Conservation (phyloP, 306 rosid genomes). For the Canavalia gladiata region DNA sequence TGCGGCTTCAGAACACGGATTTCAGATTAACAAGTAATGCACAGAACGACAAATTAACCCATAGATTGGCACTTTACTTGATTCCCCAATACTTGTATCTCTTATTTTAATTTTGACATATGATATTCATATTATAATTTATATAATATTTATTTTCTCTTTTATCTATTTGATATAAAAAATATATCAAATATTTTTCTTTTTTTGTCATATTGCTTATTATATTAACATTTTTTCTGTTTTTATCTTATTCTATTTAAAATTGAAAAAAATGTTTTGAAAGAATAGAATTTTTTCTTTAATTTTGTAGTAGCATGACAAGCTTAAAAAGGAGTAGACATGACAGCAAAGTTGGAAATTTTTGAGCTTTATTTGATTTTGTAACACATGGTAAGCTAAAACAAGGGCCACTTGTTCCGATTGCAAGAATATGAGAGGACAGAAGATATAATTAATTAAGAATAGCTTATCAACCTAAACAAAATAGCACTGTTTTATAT, state of each 20-base stretch:
- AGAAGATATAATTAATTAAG: not conserved
- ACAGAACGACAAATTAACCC: constrained; percentile 36
- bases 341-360: not conserved
- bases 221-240: no score
- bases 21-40: not conserved
- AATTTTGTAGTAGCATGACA: no score
- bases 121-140: no score
- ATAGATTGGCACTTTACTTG: not conserved
- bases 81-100: not conserved
- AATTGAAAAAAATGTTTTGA: no score
- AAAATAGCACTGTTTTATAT: no score
- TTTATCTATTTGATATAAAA: no score
- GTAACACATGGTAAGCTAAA: not conserved
- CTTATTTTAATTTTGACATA: not conserved
- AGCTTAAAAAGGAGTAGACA: not conserved
- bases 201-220: no score
- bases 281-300: no score
- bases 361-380: not conserved
- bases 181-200: no score
- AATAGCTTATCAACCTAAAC: not conserved
- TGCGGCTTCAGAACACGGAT: constrained; percentile 34
- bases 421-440: not conserved
- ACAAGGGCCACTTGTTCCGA: not conserved
- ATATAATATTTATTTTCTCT: no score
- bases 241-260: no score